Evolutionary conservation across 306 rosid species (phyloP).

Genomic region (Rosa chinensis): DNA sequence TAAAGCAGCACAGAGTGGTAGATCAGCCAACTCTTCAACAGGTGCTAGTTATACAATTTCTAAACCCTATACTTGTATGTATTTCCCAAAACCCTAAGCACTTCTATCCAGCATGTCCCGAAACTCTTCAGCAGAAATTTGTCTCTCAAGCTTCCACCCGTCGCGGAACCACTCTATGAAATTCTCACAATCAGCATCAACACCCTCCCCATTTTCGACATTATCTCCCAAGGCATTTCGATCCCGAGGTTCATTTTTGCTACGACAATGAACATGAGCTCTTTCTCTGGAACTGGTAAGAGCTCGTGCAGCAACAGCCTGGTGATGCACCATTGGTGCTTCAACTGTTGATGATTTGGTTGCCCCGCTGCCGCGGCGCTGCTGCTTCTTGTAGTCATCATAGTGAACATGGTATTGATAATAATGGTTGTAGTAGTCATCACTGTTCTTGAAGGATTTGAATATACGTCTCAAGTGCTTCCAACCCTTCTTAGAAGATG

Average conservation of each 20-base stretch:
- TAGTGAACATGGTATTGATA: neutral
- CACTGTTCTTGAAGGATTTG: constrained; percentile 5
- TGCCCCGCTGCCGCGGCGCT: neutral
- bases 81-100: neutral
- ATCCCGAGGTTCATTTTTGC: neutral
- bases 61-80: neutral
- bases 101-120: neutral
- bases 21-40: neutral
- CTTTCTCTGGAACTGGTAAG: neutral
- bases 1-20: no score
- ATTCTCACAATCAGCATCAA: constrained; percentile 4
- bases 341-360: neutral
- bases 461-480: constrained; percentile 6
- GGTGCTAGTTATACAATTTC: neutral
- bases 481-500: constrained; percentile 3
- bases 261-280: neutral
- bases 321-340: neutral
- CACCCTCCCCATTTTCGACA: neutral
- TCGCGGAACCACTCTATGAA: neutral
- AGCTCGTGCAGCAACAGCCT: neutral
- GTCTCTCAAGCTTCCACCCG: neutral
- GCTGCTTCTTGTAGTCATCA: constrained; percentile 9
- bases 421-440: neutral
- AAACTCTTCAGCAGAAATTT: neutral
- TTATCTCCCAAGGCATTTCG: neutral